Conservation (phyloP, 129 eudicot species). For the Kitagawia praeruptora region DNA sequence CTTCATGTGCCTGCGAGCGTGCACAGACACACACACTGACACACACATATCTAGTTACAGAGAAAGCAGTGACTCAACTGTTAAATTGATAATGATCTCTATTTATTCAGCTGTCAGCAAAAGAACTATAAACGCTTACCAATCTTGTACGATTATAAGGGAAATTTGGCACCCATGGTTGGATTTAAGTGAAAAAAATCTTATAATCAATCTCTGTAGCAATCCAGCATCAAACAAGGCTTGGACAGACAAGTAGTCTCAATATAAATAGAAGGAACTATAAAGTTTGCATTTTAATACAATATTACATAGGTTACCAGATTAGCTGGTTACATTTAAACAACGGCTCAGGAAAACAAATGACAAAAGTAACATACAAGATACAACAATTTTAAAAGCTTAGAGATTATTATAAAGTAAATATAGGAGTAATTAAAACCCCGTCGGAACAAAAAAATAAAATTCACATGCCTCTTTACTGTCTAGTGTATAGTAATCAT, state of each 20-base stretch:
- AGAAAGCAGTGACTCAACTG: neutral
- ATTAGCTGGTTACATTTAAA: constrained; percentile 1
- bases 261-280: neutral
- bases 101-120: neutral
- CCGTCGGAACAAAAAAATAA: neutral
- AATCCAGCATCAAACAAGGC: neutral
- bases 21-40: too few species aligned
- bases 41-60: too few species aligned
- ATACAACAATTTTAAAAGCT: neutral
- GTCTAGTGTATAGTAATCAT: constrained; percentile 3
- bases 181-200: neutral
- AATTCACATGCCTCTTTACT: neutral
- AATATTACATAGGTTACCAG: neutral
- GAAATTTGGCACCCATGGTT: neutral
- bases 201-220: neutral
- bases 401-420: constrained; percentile 3
- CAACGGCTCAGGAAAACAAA: neutral
- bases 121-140: neutral
- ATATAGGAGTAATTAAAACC: neutral
- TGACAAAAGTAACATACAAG: neutral
- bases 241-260: neutral
- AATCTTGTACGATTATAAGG: neutral
- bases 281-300: neutral
- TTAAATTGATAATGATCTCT: neutral
- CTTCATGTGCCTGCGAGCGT: neutral